Evolutionary conservation across 768 basidiomycete species (phyloP), one percentile per base, ranked within the genome.

Genomic region (Tylopilus sp.): DNA sequence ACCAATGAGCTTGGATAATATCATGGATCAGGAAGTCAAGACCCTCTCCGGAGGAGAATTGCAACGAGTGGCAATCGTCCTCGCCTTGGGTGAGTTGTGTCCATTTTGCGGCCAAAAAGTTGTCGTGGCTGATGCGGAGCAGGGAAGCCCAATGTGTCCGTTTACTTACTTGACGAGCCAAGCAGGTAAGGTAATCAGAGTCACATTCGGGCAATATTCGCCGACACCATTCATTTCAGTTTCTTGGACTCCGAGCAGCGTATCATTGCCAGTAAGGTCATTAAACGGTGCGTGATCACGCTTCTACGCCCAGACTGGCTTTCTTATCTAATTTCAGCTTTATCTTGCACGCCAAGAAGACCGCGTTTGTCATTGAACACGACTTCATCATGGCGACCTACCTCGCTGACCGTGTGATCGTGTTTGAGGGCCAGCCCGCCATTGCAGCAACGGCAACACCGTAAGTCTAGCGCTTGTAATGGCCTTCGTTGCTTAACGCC

Each of bases 311-410:
- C 12, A 43, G 18, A 18, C 22, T 20, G 28, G 25, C 28, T 39
- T 45, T 22, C 47, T 53, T 30, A 65, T 47, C 21, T 0, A 26
- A 20, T 10, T 38, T 8, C 50, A 88, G 88, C 43, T 98, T 95
- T 73, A 91, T 99, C 64, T 83, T 98, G 26, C 90, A 97, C 65
- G 82, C 93, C 13, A 97, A 97, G 78, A 94, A 95, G 75, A 98
- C 95, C 1, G 97, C 97, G 0, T 98, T 99, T 69, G 81, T 99
- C 62, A 98, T 99, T 65, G 97, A 99, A 79, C 97, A 99, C 83
- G 95, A 98, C 76, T 98, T 99, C 71, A 97, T 98, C 75, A 98
- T 98, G 95, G 95, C 95, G 4, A 98, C 95, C 2, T 98, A 99
- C 71, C 88, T 99, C 50, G 95, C 97, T 38, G 97, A 99, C 68